Evolutionary conservation across 1,139 yeast genomes (phyloP), one percentile per base, ranked within the genome.

Genomic region (Blastobotrys ciferrii): DNA sequence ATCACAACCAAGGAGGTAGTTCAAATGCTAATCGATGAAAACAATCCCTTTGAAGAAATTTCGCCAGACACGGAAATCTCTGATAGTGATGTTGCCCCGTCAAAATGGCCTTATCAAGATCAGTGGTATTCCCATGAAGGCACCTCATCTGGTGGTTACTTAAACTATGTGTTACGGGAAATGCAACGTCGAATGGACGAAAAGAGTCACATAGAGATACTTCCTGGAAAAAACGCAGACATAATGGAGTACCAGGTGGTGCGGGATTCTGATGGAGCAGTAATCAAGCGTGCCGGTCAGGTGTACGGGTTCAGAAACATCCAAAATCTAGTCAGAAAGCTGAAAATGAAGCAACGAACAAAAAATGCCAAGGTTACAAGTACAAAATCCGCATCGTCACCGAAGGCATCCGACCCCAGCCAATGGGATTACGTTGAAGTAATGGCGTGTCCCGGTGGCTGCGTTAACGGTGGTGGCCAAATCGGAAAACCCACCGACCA

Each of bases 391-490:
- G 37, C 30, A 18, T 13, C 48, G 2, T 14, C 38, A 4, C 39
- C 32, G 5, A 23, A 32, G 20, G 31, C 47, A 23, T 43, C 48
- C 2, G 40, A 47, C 9, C 46, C 53, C 3, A 43, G 54, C 3
- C 75, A 72, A 42, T 84, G 87, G 59, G 95, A 88, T 56, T 87
- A 86, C 60, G 88, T 92, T 3, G 98, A 92, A 61, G 86, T 92
- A 32, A 91, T 89, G 97, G 98, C 98, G 1, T 92, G 98, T 65
- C 98, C 98, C 2, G 88, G 87, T 33, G 99, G 98, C 1, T 92
- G 98, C 62, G 86, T 91, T 50, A 92, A 92, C 62, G 99, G 99
- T 6, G 98, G 98, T 14, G 99, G 99, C 0, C 92, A 89, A 61
- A 82, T 87, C 33, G 73, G 77, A 17, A 71, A 77, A 31, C 81